Conservation (phyloP, 306 rosid species). For the Ormosia emarginata region DNA sequence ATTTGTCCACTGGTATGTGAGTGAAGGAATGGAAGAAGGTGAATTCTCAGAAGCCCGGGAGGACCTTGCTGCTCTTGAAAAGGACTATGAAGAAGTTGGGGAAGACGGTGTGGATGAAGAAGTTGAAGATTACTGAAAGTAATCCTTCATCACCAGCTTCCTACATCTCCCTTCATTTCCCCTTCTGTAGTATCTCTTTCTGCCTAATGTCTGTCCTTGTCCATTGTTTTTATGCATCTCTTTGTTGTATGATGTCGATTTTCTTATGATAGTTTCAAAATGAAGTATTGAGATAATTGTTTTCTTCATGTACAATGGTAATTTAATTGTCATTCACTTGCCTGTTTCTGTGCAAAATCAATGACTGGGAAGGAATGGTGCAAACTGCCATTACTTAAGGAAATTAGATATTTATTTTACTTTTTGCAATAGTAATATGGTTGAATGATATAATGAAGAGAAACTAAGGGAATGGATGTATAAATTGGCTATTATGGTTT, state of each 20-base stretch:
- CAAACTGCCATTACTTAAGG: not conserved
- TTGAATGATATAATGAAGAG: not conserved
- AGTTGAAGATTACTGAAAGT: conserved; percentile 40
- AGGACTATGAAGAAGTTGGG: conserved; percentile 75
- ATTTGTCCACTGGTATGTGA: conserved; percentile 79
- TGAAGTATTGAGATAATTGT: not conserved
- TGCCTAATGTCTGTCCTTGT: not conserved
- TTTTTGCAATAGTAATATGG: not conserved
- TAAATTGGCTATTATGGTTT: not conserved
- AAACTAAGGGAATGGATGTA: not conserved
- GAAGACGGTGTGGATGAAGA: conserved; percentile 53
- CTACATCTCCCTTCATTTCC: not conserved
- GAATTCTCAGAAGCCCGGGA: conserved; percentile 81
- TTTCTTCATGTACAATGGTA: not conserved
- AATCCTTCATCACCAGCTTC: not conserved
- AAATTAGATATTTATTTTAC: not conserved
- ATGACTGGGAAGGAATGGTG: not conserved
- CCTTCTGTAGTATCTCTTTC: not conserved
- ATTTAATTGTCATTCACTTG: not conserved
- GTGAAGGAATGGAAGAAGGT: conserved; percentile 93
- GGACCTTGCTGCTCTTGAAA: conserved; percentile 80
- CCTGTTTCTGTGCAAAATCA: not conserved
- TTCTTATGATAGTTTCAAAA: not conserved
- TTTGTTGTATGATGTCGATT: not conserved
- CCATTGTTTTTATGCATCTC: not conserved